These are phyloP conservation scores for Umbilicus rupestris DNA, from an alignment of 164 flowering plant species.

Conservation along the genomic window DNA sequence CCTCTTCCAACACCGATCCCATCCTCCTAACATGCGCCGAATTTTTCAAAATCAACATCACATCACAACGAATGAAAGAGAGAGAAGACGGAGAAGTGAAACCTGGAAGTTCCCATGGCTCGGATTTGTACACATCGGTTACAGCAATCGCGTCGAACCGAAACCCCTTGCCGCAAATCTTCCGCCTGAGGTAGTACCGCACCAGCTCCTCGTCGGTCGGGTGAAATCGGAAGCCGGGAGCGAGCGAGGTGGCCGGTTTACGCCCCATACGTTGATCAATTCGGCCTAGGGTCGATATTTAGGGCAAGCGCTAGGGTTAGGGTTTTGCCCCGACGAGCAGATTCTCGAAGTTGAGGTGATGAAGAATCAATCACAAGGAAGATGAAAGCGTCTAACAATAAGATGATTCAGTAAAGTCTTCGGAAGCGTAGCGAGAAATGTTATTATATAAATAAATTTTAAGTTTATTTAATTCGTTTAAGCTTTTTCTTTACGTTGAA, in stretches of 20 bases:
- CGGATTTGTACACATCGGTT: conserved; percentile 18
- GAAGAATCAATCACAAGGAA: background rate
- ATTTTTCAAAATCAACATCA: background rate
- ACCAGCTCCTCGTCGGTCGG: conserved; percentile 23
- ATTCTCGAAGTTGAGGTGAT: background rate
- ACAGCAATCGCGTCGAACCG: conserved; percentile 18
- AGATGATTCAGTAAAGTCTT: background rate
- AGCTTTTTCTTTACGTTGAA: too few species aligned
- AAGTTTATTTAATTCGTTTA: too few species aligned
- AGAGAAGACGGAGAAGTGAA: background rate
- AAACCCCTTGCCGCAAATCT: conserved; percentile 14
- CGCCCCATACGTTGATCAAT: conserved; percentile 8
- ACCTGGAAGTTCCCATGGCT: conserved; percentile 26
- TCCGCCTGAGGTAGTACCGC: conserved; percentile 18
- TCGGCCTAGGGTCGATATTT: background rate
- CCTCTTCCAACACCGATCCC: too few species aligned
- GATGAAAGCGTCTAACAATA: background rate
- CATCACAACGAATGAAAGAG: background rate
- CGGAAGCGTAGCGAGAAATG: too few species aligned
- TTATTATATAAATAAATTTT: too few species aligned
- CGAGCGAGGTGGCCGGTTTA: conserved; percentile 11
- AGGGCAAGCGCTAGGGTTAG: background rate
- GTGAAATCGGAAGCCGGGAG: conserved; percentile 23
- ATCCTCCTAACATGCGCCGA: background rate
- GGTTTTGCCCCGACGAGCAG: background rate